Percentiles rank a stretch among this genome's conserved stretches.
These are phyloP conservation scores for Parvularia atlantis DNA, from an alignment of 78 protist genomes.

Conservation along the genomic window DNA sequence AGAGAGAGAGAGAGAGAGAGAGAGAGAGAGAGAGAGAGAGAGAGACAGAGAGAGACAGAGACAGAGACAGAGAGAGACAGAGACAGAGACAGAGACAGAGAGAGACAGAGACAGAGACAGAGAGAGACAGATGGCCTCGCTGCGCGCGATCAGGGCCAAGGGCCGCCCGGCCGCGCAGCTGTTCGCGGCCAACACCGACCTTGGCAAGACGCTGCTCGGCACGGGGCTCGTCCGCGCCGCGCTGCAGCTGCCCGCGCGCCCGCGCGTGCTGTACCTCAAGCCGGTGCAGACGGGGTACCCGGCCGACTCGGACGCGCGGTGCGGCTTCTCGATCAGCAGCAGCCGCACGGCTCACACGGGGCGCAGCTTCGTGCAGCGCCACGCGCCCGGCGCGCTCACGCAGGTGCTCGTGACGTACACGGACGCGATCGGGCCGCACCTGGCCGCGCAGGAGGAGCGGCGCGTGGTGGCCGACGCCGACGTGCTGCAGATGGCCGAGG, in stretches of 20 bases:
- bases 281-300: conserved; percentile 52
- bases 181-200: conserved; percentile 36
- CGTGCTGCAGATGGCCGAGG: background rate
- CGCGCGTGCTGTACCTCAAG: conserved; percentile 16
- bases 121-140: background rate
- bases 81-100: background rate
- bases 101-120: background rate
- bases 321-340: too few species aligned
- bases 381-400: background rate
- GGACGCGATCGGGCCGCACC: conserved; percentile 25
- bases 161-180: background rate
- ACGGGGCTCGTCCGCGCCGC: conserved; percentile 18
- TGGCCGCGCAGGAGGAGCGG: conserved; percentile 21
- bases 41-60: too few species aligned
- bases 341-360: too few species aligned
- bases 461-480: background rate
- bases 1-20: too few species aligned
- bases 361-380: background rate
- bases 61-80: background rate
- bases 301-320: conserved; percentile 28
- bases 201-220: conserved; percentile 40
- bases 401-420: conserved; percentile 10
- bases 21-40: too few species aligned
- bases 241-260: too few species aligned
- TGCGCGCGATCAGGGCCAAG: background rate